These are phyloP conservation scores for Penicillium sp. DNA, from an alignment of 2,329 filamentous ascomycete genomes.

Conservation along the genomic window DNA sequence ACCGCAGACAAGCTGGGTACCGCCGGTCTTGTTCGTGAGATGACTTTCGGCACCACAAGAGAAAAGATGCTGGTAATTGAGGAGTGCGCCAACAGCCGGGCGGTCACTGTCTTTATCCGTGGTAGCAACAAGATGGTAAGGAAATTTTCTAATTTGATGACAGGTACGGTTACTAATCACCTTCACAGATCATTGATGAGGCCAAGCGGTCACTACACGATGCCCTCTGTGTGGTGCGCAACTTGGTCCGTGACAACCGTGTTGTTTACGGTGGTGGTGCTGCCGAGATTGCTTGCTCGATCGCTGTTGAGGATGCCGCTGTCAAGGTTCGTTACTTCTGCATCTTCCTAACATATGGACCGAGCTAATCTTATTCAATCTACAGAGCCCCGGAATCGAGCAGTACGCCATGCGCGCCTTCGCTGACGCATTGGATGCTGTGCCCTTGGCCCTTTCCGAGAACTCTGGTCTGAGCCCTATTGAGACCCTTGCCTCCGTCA, in stretches of 20 bases:
- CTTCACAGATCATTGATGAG: constrained; percentile 86
- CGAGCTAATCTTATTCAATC: constrained; percentile 4
- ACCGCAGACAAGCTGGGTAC: constrained; percentile 85
- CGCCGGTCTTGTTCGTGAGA: constrained; percentile 87
- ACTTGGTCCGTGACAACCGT: constrained; percentile 92
- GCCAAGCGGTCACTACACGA: constrained; percentile 97
- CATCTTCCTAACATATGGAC: background rate
- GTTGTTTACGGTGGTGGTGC: constrained; percentile 97
- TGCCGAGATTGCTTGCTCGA: constrained; percentile 93
- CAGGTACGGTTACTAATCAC: constrained; percentile 7
- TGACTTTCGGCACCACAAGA: constrained; percentile 94
- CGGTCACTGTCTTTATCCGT: constrained; percentile 92
- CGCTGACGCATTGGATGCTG: constrained; percentile 85
- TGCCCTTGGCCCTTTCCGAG: constrained; percentile 95
- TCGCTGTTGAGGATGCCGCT: constrained; percentile 93
- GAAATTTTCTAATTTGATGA: background rate
- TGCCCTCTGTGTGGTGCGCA: constrained; percentile 94
- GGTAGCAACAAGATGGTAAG: constrained; percentile 99
- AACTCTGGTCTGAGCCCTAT: constrained; percentile 97
- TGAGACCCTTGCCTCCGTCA: constrained; percentile 89
- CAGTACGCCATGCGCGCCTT: constrained; percentile 99
- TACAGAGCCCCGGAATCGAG: constrained; percentile 84
- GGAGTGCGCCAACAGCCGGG: constrained; percentile 96
- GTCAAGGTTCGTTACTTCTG: constrained; percentile 60
- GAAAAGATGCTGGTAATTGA: constrained; percentile 99